Evolutionary conservation across 2,329 filamentous ascomycete species (phyloP).

Genomic region (Gnomoniopsis smithogilvyi): DNA sequence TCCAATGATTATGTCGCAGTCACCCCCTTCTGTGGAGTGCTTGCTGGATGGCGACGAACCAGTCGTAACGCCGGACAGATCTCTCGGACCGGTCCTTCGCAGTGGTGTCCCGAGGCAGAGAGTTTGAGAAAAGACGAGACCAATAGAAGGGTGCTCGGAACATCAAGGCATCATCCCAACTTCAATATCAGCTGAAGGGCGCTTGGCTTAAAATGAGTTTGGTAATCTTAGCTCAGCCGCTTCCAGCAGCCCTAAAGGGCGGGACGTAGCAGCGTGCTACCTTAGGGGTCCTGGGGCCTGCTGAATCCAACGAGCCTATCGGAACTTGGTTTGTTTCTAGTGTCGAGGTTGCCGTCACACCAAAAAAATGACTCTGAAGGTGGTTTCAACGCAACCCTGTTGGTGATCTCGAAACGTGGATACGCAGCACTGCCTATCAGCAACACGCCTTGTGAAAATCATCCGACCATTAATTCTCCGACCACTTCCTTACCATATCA

Average conservation of each 20-base stretch:
- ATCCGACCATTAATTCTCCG: background rate
- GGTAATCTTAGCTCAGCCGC: background rate
- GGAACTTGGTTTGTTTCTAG: background rate
- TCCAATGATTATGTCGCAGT: background rate
- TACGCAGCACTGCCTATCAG: background rate
- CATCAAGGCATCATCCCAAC: background rate
- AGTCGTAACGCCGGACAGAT: constrained; percentile 4
- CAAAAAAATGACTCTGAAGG: background rate
- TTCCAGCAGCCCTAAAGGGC: too few species aligned
- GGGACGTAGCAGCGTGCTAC: too few species aligned
- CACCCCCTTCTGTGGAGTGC: background rate
- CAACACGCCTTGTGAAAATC: background rate
- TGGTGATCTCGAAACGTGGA: background rate
- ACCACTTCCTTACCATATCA: too few species aligned
- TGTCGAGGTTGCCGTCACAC: background rate
- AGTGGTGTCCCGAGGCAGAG: background rate
- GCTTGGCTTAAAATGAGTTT: background rate
- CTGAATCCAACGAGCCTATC: constrained; percentile 12
- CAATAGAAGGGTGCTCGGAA: background rate
- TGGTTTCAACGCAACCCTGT: constrained; percentile 1
- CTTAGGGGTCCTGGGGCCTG: background rate
- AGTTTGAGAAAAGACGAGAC: background rate
- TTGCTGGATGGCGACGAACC: constrained; percentile 1
- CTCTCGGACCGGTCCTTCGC: background rate
- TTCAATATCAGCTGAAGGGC: background rate